Evolutionary conservation across 257 asterid genomes (phyloP), one percentile per base, ranked within the genome.

Genomic region (Nicotiana paniculata): DNA sequence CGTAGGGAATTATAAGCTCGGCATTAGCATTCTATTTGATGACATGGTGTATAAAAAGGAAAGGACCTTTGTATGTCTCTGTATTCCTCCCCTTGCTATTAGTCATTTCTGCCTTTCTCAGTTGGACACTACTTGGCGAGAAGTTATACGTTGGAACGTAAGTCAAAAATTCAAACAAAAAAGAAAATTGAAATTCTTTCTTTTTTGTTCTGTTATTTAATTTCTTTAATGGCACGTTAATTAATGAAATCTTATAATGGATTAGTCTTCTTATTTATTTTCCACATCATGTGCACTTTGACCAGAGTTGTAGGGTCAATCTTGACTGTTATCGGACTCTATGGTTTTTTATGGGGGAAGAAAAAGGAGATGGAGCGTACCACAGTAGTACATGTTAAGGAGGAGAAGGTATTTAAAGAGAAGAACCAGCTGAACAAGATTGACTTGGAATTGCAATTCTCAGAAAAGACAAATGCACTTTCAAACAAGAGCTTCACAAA

Each of bases 61-160:
- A 90, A 88, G 97, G 97, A 15, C 95, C 97, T 33, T 84, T 94
- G 1, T 93, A 93, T 15, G 98, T 93, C 17, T 91, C 97, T 1
- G 93, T 96, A 43, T 96, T 94, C 86, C 92, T 92, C 81, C 99
- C 98, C 0, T 85, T 93, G 91, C 84, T 91, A n/a, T 95, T 96
- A 0, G 95, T 96, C 24, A 89, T 96, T 35, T 95, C 93, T 80
- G 97, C 99, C 11, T 77, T 91, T 39, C 91, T 96, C 74, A 96
- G 98, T 13, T 96, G 97, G 98, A 90, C 92, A 65, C 39, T 96
- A 17, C 94, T 96, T 4, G 83, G 84, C 4, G 98, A 96, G 82
- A 88, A 88, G 83, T 85, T 92, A 54, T 89, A 86, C 39, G 74
- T 61, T 7, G 96, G 97, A 77, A 91, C 93, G 98, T 94, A 86